Conservation (phyloP, 2,329 filamentous ascomycete species). For the Pseudogymnoascus destructans region DNA sequence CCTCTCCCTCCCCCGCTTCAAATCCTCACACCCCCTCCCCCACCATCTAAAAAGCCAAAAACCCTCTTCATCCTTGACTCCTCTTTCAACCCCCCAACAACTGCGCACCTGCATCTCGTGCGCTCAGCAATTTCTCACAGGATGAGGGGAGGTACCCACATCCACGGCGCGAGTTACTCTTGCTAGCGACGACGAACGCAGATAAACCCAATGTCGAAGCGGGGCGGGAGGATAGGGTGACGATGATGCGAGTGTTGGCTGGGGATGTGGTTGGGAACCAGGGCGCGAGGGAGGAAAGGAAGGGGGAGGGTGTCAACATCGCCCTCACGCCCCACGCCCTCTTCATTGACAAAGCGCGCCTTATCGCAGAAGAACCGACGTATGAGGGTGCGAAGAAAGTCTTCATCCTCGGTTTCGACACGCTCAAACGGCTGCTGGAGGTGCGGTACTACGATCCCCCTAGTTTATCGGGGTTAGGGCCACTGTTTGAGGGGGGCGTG, state of each 20-base stretch:
- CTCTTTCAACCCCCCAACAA: constrained; percentile 55
- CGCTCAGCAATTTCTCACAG: constrained; percentile 30
- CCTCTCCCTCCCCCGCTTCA: constrained; percentile 7
- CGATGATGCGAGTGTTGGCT: constrained; percentile 60
- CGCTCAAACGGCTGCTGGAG: constrained; percentile 57
- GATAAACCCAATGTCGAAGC: constrained; percentile 57
- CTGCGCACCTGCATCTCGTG: constrained; percentile 46
- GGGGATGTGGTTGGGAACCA: constrained; percentile 36
- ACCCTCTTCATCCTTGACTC: constrained; percentile 49
- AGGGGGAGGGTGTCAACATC: constrained; percentile 39
- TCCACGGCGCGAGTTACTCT: constrained; percentile 37
- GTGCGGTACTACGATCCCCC: constrained; percentile 53
- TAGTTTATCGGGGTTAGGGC: constrained; percentile 42
- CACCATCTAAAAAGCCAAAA: constrained; percentile 18
- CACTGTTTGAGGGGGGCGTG: constrained; percentile 55
- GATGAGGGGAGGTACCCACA: constrained; percentile 13
- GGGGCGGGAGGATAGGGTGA: constrained; percentile 50
- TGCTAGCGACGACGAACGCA: constrained; percentile 51
- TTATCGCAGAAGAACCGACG: constrained; percentile 36
- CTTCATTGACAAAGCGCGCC: constrained; percentile 57
- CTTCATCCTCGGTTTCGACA: constrained; percentile 65
- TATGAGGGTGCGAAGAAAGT: constrained; percentile 40
- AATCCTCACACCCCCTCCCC: constrained; percentile 7
- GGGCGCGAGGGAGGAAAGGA: not conserved
- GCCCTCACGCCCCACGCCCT: constrained; percentile 59